Evolutionary conservation across 176 grass and related monocot genomes (phyloP), one percentile per base, ranked within the genome.

Genomic region (Cymbopogon citratus): DNA sequence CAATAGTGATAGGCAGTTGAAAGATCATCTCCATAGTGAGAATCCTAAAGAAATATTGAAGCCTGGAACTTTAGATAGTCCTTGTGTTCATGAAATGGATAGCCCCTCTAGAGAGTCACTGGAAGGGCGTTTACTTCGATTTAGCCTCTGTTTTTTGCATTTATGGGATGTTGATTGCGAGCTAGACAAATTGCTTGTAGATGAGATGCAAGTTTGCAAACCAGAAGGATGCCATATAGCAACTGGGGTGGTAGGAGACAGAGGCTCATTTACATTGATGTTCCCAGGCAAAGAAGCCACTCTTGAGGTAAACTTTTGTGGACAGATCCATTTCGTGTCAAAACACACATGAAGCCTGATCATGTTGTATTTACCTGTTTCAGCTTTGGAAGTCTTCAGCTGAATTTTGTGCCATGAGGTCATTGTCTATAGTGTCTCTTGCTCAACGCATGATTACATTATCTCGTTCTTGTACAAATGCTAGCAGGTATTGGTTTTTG

Each of bases 361-460:
- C 41, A 89, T 79, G 66, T 75, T 79, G 31, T 33, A 2, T 27
- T 86, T 16, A 5, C 31, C 40, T 78, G n/a, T 77, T 94, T 90
- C 91, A 97, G 94, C 83, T 97, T 86, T 97, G 91, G 91, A 94
- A 91, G 77, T 88, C 89, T 65, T 97, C 94, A 63, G 70, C 91
- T 29, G 94, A 97, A 87, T 94, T 97, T 76, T 97, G 87, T 87
- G 94, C 94, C 56, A 97, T 92, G 91, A 97, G 94, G 84, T 94
- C 91, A 70, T 80, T 97, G 48, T 85, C 87, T 66, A 92, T 97
- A 81, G 94, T 94, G 84, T 97, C 94, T 81, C 85, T 97, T 66
- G 94, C 94, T 35, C 94, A 97, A 85, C 91, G 84, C 61, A 97
- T 97, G 91, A 94, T 97, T 70, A 94, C 84, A 10, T 82, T 97